Base-by-base conservation (phyloP, 1,284 basidiomycete genomes). In the Flammula alnicola region DNA sequence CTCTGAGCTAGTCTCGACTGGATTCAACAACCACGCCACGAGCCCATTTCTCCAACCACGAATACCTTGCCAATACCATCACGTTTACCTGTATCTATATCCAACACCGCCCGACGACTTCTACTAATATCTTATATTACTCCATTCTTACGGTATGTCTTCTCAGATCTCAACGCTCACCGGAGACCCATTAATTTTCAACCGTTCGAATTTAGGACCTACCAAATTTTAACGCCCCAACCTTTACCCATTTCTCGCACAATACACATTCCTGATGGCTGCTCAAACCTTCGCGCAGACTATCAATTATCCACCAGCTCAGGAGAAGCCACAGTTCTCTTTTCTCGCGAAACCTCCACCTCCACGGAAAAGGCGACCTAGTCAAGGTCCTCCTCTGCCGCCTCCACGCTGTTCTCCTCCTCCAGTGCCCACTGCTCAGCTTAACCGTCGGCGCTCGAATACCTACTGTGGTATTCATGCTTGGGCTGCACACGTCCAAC, bases 401-500 rank as follows among this genome's bases (percentile, higher is more conserved):
- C 40, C 55, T 36, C 22, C 56, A 33, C 42, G 47, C 35, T 29
- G 45, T 3, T 38, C 52, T 44, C 50, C 31, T 49, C 54, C 42
- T 56, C 20, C 8, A 47, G 23, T 14, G 37, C 59, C 29, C 7
- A 44, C 31, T 14, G 52, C 16, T 32, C 44, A 29, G 8, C 40
- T 48, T 12, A 42, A 46, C 7, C 56, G 43, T 40, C 69, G 61
- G 51, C 68, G 66, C 49, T 76, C 72, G 20, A 68, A 61, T 52
- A 69, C 73, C 17, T 68, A 65, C 63, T 63, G 66, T 23, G 58
- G 56, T 22, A 83, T 87, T 36, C 57, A 76, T 27, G 59, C 75
- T 39, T 87, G 85, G 85, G 78, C 78, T 4, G 67, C 80, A 16
- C 74, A 71, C 55, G 82, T 88, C 44, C 80, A 83, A 39, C 86